Evolutionary conservation across 164 flowering plant genomes (phyloP).

Genomic region (Liquidambar formosana): DNA sequence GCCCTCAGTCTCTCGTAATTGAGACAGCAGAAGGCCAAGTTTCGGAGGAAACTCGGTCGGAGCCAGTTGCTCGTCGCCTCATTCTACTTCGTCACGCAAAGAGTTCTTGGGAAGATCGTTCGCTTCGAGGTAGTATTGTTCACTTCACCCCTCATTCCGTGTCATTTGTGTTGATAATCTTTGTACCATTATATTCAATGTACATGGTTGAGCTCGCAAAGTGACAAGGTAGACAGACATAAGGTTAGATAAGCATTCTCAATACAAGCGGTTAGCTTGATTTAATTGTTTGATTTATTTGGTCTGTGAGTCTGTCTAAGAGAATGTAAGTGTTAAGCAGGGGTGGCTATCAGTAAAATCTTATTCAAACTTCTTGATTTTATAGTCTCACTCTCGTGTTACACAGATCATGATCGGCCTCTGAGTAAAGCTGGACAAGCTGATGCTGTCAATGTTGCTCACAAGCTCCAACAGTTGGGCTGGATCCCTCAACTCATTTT

Average conservation of each 20-base stretch:
- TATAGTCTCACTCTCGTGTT: background rate
- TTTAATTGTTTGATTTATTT: too few relatives aligned
- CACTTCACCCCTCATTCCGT: background rate
- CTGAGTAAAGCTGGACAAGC: slow-evolving; percentile 69
- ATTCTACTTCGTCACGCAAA: slow-evolving; percentile 80
- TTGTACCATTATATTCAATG: too few relatives aligned
- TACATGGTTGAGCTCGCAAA: too few relatives aligned
- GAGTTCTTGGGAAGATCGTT: slow-evolving; percentile 62
- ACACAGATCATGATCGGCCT: slow-evolving; percentile 88
- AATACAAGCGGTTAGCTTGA: too few relatives aligned
- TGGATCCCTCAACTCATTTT: slow-evolving; percentile 92
- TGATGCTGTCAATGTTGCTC: slow-evolving; percentile 69
- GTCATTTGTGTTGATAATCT: background rate
- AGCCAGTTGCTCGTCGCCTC: slow-evolving; percentile 56
- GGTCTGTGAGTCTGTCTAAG: too few relatives aligned
- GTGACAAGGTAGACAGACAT: too few relatives aligned
- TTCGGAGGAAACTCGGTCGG: slow-evolving; percentile 14
- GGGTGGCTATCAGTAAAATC: background rate
- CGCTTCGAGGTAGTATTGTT: slow-evolving; percentile 47
- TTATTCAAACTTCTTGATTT: background rate
- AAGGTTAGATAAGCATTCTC: too few relatives aligned
- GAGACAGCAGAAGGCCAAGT: slow-evolving; percentile 23
- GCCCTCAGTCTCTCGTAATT: slow-evolving; percentile 21
- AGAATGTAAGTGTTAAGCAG: too few relatives aligned
- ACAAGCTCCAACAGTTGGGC: slow-evolving; percentile 67